Conservation (phyloP, 345 rosid genomes). For the Brassica rapa region DNA sequence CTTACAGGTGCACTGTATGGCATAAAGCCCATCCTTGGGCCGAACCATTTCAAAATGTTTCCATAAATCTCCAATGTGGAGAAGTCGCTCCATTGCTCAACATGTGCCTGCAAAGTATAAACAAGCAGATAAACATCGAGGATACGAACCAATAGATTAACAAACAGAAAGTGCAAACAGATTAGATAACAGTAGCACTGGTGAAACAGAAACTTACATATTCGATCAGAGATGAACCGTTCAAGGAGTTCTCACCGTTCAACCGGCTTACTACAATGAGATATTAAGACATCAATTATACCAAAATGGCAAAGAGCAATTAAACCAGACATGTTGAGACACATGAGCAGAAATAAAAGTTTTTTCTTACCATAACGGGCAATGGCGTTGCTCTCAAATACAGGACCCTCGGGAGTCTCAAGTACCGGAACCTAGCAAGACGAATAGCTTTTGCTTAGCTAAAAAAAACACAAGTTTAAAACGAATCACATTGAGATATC, state of each 20-base stretch:
- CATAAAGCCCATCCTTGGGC: conserved; percentile 59
- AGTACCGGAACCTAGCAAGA: conserved; percentile 30
- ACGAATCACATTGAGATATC: not conserved
- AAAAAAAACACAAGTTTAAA: not conserved
- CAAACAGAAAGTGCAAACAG: not conserved
- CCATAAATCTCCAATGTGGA: conserved; percentile 73
- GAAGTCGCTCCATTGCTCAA: conserved; percentile 98
- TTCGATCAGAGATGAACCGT: conserved; percentile 63
- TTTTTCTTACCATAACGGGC: conserved; percentile 39
- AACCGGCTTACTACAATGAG: conserved; percentile 54
- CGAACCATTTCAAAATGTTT: conserved; percentile 54
- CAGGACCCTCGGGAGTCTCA: conserved; percentile 39
- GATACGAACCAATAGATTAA: not conserved
- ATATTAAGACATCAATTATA: conserved; percentile 23
- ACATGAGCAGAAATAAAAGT: not conserved
- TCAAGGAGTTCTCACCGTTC: conserved; percentile 65
- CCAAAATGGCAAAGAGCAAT: not conserved
- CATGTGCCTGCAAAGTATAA: conserved; percentile 54
- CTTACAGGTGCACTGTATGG: conserved; percentile 74
- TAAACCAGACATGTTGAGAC: not conserved
- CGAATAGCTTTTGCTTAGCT: not conserved
- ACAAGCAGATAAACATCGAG: conserved; percentile 4
- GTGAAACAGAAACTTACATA: conserved; percentile 50
- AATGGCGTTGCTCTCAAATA: conserved; percentile 45
- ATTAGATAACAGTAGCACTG: not conserved